Evolutionary conservation across 768 basidiomycete genomes (phyloP).

Genomic region (Leccinum uliginosum): DNA sequence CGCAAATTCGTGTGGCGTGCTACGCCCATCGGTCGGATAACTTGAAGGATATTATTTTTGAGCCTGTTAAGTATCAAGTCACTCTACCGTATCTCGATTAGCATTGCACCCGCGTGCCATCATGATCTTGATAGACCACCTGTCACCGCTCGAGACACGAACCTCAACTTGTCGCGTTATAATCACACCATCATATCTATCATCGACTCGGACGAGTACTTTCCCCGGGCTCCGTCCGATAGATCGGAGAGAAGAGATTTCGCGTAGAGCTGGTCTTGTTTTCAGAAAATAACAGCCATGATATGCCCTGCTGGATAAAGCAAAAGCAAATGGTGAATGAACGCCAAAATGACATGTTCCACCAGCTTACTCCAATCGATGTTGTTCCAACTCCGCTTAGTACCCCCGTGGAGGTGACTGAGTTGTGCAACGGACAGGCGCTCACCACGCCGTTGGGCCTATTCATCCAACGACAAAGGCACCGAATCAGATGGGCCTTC

Average conservation of each 20-base stretch:
- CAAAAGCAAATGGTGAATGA: neutral
- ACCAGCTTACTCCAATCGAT: neutral
- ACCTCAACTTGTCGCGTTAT: neutral
- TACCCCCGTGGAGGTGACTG: neutral
- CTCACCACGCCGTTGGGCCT: neutral
- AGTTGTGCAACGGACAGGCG: neutral
- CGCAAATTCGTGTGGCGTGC: neutral
- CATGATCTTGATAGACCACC: neutral
- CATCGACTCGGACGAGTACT: neutral
- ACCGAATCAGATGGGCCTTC: neutral
- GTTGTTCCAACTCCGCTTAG: neutral
- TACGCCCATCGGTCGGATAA: neutral
- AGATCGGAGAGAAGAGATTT: neutral
- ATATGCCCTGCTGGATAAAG: neutral
- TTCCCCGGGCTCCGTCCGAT: neutral
- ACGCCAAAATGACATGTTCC: neutral
- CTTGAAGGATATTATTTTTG: too few species aligned
- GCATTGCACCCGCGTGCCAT: neutral
- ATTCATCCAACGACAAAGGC: neutral
- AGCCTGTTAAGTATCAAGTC: neutral
- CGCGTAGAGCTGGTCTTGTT: neutral
- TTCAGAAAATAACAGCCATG: neutral
- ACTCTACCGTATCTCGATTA: neutral
- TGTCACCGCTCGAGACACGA: neutral
- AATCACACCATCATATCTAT: neutral